Conservation (phyloP, 2,329 filamentous ascomycete genomes). For the Gyromitra esculenta region DNA sequence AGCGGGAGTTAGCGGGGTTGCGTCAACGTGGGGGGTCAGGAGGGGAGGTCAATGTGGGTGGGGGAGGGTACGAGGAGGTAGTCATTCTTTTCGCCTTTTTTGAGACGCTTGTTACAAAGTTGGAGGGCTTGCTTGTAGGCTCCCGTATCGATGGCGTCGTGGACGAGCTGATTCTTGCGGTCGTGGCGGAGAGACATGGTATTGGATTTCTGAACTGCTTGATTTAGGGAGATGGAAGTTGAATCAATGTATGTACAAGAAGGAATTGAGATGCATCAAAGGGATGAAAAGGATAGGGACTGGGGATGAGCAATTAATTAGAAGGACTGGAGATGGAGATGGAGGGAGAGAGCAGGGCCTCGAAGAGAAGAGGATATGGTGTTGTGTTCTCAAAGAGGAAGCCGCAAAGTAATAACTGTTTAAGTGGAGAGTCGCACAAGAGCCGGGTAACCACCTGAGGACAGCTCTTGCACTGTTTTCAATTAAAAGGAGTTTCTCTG, state of each 20-base stretch:
- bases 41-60: slow-evolving; percentile 4
- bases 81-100: slow-evolving; percentile 58
- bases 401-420: background rate
- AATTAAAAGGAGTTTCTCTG: slow-evolving; percentile 5
- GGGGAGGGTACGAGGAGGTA: slow-evolving; percentile 55
- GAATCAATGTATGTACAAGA: slow-evolving; percentile 41
- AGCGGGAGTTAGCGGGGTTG: slow-evolving; percentile 26
- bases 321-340: slow-evolving; percentile 8
- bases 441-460: slow-evolving; percentile 23
- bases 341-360: background rate
- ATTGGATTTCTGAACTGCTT: background rate
- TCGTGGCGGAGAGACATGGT: slow-evolving; percentile 56
- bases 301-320: background rate
- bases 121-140: slow-evolving; percentile 58
- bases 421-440: slow-evolving; percentile 9
- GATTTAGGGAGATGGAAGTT: background rate
- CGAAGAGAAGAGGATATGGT: slow-evolving; percentile 42
- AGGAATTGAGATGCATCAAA: slow-evolving; percentile 35
- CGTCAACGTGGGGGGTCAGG: slow-evolving; percentile 2
- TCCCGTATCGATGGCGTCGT: slow-evolving; percentile 57
- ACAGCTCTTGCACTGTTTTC: slow-evolving; percentile 4
- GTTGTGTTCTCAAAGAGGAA: slow-evolving; percentile 40
- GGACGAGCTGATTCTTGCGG: slow-evolving; percentile 58
- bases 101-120: slow-evolving; percentile 57
- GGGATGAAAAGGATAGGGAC: slow-evolving; percentile 9